Base-by-base conservation (phyloP, 768 basidiomycete genomes). In the Sporobolomyces phaffii region DNA sequence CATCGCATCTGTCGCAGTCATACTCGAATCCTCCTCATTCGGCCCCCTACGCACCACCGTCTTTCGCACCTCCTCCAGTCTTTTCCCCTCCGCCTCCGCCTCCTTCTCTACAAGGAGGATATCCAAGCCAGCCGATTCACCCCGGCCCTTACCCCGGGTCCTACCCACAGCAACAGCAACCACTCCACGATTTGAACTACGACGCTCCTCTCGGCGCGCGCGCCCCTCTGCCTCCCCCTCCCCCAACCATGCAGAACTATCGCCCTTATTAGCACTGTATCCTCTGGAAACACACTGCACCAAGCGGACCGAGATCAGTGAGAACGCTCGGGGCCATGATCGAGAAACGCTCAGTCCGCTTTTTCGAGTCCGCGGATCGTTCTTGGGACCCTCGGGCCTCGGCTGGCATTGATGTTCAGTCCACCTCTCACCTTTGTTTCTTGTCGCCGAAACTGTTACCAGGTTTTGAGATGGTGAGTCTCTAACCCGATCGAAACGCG, bases 71-170 rank as follows among this genome's bases (percentile, higher is more conserved):
- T 17, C 56, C 49, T 20, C 62, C 62, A 1, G 58, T 60, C 34
- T 65, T 60, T 34, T 65, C 64, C 4, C 64, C 65, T 43, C 65
- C 65, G 9, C 65, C 65, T 17, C 62, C 44, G 0, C 63, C 63
- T 29, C 56, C 63, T 6, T 64, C 63, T 2, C 56, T 58, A 8
- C 56, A 58, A 45, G 41, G 29, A 33, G 26, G 5, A 3, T 44
- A 43, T 26, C 3, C 56, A 10, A 43, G 24, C 17, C 28, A 54
- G 6, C 3, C 6, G 2, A 11, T 13, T 11, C 40, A 24, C 2
- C 13, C 40, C 5, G 40, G 40, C 4, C 41, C 43, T 28, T 43
- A 56, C 15, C n/a, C 56, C 18, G 13, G 43, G 7, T 31, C 22
- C 43, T 5, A 13, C 43, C 22, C 7, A 31, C 43, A 53, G 10